Percentiles rank a stretch among this genome's conserved stretches.
Evolutionary conservation across 2,329 filamentous ascomycete species (phyloP).

Genomic region (Cryphonectria parasitica): DNA sequence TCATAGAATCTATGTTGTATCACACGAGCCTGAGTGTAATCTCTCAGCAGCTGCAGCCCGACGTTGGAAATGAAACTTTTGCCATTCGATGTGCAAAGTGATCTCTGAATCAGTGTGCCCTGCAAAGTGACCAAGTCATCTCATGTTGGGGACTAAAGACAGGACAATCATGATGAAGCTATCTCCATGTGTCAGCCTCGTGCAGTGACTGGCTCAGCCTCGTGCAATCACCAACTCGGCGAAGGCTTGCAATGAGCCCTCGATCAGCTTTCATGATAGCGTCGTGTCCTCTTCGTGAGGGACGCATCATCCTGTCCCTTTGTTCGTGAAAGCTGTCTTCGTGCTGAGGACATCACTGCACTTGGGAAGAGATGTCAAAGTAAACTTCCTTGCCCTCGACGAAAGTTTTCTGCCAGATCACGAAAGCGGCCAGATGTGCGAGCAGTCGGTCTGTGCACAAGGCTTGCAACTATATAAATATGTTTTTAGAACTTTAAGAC

Average conservation of each 20-base stretch:
- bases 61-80: not conserved
- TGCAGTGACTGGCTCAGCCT: too few species aligned
- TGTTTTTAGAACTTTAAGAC: not conserved
- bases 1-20: not conserved
- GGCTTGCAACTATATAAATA: not conserved
- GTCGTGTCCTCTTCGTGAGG: too few species aligned
- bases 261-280: too few species aligned
- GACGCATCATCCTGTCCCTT: too few species aligned
- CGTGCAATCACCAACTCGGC: too few species aligned
- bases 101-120: not conserved
- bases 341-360: too few species aligned
- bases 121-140: not conserved
- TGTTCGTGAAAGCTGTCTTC: too few species aligned
- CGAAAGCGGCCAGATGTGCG: not conserved
- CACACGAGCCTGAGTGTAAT: not conserved
- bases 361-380: too few species aligned
- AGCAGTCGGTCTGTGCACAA: not conserved
- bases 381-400: not conserved
- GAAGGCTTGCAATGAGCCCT: too few species aligned
- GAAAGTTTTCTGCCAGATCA: not conserved
- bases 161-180: not conserved
- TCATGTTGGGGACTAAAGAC: not conserved
- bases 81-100: not conserved
- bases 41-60: not conserved
- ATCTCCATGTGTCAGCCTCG: not conserved